These are phyloP conservation scores for Fusarium nygamai DNA, from an alignment of 2,329 filamentous ascomycete genomes.

Conservation along the genomic window DNA sequence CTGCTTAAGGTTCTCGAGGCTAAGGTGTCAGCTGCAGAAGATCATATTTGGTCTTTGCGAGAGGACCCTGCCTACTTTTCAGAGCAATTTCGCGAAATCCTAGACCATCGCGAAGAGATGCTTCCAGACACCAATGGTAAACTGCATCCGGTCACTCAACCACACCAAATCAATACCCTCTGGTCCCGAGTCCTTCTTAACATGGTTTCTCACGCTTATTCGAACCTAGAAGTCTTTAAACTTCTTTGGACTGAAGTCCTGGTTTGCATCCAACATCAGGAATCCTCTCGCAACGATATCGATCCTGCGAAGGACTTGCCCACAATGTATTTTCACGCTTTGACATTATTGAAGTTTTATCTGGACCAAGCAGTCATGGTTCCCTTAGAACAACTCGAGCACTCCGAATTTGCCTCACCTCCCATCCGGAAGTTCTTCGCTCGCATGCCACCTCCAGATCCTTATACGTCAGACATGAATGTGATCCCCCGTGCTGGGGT, in stretches of 20 bases:
- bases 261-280: background rate
- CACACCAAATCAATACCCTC: background rate
- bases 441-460: background rate
- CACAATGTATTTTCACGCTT: background rate
- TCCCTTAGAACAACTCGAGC: background rate
- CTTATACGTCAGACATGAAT: background rate
- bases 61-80: constrained; percentile 69
- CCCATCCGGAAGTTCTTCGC: background rate
- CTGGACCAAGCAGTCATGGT: background rate
- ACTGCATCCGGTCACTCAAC: background rate
- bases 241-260: too few species aligned
- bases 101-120: constrained; percentile 52
- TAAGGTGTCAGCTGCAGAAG: constrained; percentile 54
- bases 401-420: background rate
- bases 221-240: background rate
- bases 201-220: background rate
- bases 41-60: constrained; percentile 64
- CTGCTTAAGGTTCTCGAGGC: constrained; percentile 45
- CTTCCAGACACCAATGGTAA: background rate
- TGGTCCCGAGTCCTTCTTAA: background rate
- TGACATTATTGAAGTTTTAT: background rate
- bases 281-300: background rate
- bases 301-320: background rate
- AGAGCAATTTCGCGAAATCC: constrained; percentile 52
- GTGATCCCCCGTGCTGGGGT: background rate